Evolutionary conservation across 202 grass and related monocot genomes (phyloP).

Genomic region (Elaeis oleifera): DNA sequence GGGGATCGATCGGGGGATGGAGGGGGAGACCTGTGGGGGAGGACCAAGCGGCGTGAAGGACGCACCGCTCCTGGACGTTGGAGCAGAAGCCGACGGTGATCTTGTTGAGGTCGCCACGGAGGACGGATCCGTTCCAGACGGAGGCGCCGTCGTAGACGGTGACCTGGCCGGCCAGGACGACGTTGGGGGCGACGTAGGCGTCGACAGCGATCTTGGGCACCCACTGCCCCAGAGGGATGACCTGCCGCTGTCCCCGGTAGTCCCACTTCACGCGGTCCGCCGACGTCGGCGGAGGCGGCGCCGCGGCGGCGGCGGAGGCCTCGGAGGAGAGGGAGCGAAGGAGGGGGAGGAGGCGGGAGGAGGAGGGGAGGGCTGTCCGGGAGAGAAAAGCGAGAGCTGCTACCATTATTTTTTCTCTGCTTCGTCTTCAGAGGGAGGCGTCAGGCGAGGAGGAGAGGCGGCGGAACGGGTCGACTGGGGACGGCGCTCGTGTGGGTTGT

Average conservation of each 20-base stretch:
- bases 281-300: not conserved
- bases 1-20: not conserved
- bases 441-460: too few relatives aligned
- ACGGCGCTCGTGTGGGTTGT: too few relatives aligned
- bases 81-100: slow-evolving; percentile 90
- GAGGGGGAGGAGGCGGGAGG: slow-evolving; percentile 15
- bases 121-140: slow-evolving; percentile 86
- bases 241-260: slow-evolving; percentile 74
- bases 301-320: slow-evolving; percentile 7
- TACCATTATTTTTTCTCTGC: slow-evolving; percentile 14
- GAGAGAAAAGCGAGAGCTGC: slow-evolving; percentile 59
- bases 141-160: slow-evolving; percentile 80
- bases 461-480: too few relatives aligned
- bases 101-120: slow-evolving; percentile 94
- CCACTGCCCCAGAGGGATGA: slow-evolving; percentile 86
- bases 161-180: slow-evolving; percentile 82
- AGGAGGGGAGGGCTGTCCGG: slow-evolving; percentile 26
- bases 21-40: slow-evolving; percentile 54
- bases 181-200: slow-evolving; percentile 85
- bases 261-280: slow-evolving; percentile 81
- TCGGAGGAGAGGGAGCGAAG: slow-evolving; percentile 35
- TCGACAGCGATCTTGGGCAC: slow-evolving; percentile 82
- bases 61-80: slow-evolving; percentile 91
- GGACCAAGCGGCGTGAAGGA: slow-evolving; percentile 82
- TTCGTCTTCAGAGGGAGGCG: too few relatives aligned